Conservation (phyloP, 2,329 filamentous ascomycete species). For the Claviceps sp. region DNA sequence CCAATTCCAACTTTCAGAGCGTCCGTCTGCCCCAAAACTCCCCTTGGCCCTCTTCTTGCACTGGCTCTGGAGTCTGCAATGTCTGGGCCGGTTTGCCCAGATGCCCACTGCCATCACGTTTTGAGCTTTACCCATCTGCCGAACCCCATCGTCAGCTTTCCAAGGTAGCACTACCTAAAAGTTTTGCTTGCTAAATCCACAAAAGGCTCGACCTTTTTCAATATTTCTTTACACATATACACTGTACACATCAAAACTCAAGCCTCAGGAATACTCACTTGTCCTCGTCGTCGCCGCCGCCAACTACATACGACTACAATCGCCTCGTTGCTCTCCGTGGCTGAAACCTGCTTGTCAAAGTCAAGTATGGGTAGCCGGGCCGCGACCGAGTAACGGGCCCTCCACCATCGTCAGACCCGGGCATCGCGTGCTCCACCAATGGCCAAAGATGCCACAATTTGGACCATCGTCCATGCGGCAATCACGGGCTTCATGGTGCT, state of each 20-base stretch:
- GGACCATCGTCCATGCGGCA: constrained; percentile 6
- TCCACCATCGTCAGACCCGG: neutral
- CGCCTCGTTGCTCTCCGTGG: neutral
- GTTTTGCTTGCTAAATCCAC: neutral
- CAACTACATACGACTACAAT: neutral
- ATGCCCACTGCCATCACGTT: neutral
- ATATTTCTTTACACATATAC: neutral
- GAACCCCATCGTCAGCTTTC: neutral
- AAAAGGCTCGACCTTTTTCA: neutral
- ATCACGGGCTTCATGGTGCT: constrained; percentile 5
- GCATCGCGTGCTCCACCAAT: neutral
- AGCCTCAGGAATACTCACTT: neutral
- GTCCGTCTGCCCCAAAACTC: neutral
- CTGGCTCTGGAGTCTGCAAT: constrained; percentile 5
- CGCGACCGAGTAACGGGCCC: neutral
- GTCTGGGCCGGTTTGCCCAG: neutral
- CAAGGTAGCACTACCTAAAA: neutral
- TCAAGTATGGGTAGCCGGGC: constrained; percentile 1
- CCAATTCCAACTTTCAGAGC: neutral
- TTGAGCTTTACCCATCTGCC: constrained; percentile 1
- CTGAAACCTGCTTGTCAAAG: neutral
- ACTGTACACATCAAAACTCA: neutral
- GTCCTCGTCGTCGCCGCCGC: neutral
- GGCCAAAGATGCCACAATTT: constrained; percentile 1
- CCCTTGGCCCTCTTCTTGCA: neutral